Evolutionary conservation across 805 yeast genomes (phyloP), one percentile per base, ranked within the genome.

Genomic region (Novakomyces olei): DNA sequence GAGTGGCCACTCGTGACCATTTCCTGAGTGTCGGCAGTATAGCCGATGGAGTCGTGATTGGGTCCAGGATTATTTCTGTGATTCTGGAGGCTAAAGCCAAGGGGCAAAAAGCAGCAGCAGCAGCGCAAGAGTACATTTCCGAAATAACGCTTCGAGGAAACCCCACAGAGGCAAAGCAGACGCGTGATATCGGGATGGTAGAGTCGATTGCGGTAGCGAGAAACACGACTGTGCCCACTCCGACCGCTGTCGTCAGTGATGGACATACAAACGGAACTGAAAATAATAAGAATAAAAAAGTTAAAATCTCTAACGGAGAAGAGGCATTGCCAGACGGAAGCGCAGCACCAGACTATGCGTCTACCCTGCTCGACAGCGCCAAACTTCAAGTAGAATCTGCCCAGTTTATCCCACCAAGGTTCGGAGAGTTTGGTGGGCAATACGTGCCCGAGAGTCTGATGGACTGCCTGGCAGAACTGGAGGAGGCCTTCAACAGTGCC

Each of bases 371-470:
- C n/a, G n/a, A n/a, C n/a, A n/a, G n/a, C n/a, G n/a, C n/a, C n/a
- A n/a, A n/a, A n/a, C n/a, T n/a, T n/a, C n/a, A n/a, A n/a, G n/a
- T n/a, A n/a, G n/a, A n/a, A n/a, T n/a, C n/a, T n/a, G n/a, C n/a
- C n/a, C n/a, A n/a, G 15, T 23, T n/a, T 19, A 15, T 40, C 49
- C 65, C 70, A 42, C 74, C 85, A 36, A 64, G 75, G 40, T 85
- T 85, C 46, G 99, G 96, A 47, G 81, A 71, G 32, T 91, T 80
- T 49, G 99, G 99, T 51, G 99, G 99, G 38, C 98, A 88, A 59
- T 88, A 80, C 49, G 98, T 88, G 26, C 99, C 99, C 26, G 99
- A 88, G 60, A 79, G 92, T 15, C 60, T 88, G 47, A 85, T 83
- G 55, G 68, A 92, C 28, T 85, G 96, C 60, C 63, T 88, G 44